Percentiles rank a stretch among this genome's conserved stretches.
These are phyloP conservation scores for Debaryomyces hansenii DNA, from an alignment of 805 yeast genomes.

Conservation along the genomic window DNA sequence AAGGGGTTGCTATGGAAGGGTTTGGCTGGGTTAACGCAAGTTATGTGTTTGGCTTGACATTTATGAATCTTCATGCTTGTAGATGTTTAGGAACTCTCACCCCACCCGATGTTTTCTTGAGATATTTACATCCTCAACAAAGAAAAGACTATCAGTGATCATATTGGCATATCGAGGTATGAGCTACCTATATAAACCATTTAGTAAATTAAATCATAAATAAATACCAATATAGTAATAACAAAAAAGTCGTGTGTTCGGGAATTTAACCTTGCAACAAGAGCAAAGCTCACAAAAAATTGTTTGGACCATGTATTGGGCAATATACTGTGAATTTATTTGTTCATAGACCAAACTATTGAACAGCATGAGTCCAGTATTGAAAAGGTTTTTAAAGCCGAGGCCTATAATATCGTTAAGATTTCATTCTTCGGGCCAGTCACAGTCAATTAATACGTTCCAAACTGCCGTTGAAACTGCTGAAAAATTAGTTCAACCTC, in stretches of 20 bases:
- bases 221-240: too few species aligned
- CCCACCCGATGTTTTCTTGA: conserved; percentile 65
- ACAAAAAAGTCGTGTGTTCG: too few species aligned
- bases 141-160: conserved; percentile 17
- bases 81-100: conserved; percentile 80
- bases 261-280: too few species aligned
- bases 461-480: conserved; percentile 69
- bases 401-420: neutral
- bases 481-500: conserved; percentile 70
- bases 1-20: conserved; percentile 93
- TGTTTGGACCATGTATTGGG: too few species aligned
- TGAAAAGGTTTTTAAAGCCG: neutral
- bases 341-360: too few species aligned
- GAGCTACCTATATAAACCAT: too few species aligned
- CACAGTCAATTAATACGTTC: conserved; percentile 18
- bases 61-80: conserved; percentile 62
- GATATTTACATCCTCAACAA: conserved; percentile 44
- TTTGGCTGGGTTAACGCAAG: conserved; percentile 98
- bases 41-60: conserved; percentile 68
- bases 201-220: too few species aligned
- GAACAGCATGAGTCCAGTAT: conserved; percentile 1
- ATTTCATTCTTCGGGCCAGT: neutral
- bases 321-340: too few species aligned
- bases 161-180: neutral
- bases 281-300: too few species aligned